Base-by-base conservation (phyloP, 2,329 filamentous ascomycete species). In the Colletotrichum endophyticum region DNA sequence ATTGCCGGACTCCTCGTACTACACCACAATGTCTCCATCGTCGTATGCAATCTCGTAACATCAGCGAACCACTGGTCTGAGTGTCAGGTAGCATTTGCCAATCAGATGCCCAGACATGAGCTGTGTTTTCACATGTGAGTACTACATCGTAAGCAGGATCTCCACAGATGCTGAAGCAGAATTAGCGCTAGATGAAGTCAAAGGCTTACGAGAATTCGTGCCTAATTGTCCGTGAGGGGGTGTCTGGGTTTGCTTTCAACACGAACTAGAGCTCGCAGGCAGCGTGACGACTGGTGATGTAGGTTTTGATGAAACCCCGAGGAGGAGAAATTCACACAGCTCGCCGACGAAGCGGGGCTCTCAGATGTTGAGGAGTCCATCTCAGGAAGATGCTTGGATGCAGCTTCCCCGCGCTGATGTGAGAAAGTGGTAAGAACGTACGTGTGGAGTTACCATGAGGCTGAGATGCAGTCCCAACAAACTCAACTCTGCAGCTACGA, bases 401-500 rank as follows among this genome's bases (percentile, higher is more conserved):
- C 57, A 27, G 34, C 27, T 62, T 49, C 61, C 68, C 64, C 64
- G 59, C 34, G 66, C 59, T 61, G 59, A n/a, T 22, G 32, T 36
- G 32, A 27, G n/a, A 22, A 53, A 25, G 28, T 36, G n/a, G 27
- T 16, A 53, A 53, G 25, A 49, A 49, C 44, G 56, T 34, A 61
- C 56, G 39, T 34, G 57, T 28, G 59, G 66, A 49, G 57, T n/a
- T 30, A 28, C 27, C 57, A 64, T 70, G 74, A 76, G 71, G 74
- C 74, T 76, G 70, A 76, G 70, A 76, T 70, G 11, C 74, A 66
- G 70, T 74, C 74, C 71, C 74, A 76, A 74, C 70, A 76, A 76
- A 76, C 64, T 76, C 66, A 76, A 66, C 70, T 63, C 64, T 76
- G 74, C 71, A 76, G 64, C 34, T 70, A 19, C 39, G 53, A 76